A percentile compares a stretch with the other conserved stretches of the same genome.
Evolutionary conservation across 306 rosid genomes (phyloP).

Genomic region (Dalbergia oliveri): DNA sequence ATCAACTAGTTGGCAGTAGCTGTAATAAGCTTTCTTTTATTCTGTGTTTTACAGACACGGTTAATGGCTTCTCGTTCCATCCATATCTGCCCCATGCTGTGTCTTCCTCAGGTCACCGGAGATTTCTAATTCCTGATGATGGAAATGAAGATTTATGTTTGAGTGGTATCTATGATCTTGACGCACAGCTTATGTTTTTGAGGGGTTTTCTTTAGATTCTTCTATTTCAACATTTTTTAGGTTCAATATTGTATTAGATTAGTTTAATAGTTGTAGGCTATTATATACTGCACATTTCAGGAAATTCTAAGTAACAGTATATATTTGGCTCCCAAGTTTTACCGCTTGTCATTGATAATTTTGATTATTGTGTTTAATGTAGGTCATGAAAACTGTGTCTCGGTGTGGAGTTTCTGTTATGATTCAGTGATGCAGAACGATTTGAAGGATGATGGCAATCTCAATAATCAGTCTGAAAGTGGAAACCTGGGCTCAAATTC

Average conservation of each 20-base stretch:
- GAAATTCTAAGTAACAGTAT: constrained; percentile 11
- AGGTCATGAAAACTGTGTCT: constrained; percentile 86
- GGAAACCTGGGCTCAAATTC: constrained; percentile 44
- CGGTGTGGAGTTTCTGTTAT: constrained; percentile 83
- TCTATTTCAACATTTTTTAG: constrained; percentile 13
- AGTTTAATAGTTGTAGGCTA: constrained; percentile 18
- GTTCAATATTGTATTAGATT: constrained; percentile 14
- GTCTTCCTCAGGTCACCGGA: constrained; percentile 92
- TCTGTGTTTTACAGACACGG: constrained; percentile 69
- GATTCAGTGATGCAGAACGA: constrained; percentile 57
- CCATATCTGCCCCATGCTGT: constrained; percentile 87
- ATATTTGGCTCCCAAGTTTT: constrained; percentile 7
- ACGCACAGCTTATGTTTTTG: constrained; percentile 21
- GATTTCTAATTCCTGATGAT: constrained; percentile 78
- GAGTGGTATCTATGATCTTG: constrained; percentile 68
- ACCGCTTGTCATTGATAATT: constrained; percentile 16
- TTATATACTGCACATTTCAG: constrained; percentile 7
- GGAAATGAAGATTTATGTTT: constrained; percentile 60
- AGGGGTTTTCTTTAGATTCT: not conserved
- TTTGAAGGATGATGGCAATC: constrained; percentile 37
- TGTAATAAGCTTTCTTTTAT: constrained; percentile 40
- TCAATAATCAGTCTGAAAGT: constrained; percentile 48
- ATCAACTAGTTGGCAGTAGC: constrained; percentile 32
- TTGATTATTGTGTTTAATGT: constrained; percentile 40
- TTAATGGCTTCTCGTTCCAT: constrained; percentile 89